phyloP scores from a whole-genome alignment of 805 yeast species.

The Lachancea quebecensis region DNA sequence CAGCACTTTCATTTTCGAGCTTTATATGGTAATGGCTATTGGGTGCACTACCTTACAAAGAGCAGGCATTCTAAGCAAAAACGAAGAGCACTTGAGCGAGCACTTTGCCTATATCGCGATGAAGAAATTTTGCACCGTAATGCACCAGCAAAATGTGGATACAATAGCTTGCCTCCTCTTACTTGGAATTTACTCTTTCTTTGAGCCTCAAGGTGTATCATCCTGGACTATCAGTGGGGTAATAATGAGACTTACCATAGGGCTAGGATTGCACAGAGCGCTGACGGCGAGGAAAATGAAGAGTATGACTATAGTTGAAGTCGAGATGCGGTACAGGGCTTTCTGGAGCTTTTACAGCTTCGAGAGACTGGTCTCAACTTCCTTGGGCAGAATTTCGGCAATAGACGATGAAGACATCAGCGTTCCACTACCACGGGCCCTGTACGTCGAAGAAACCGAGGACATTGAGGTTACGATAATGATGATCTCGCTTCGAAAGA shows the following conservation, averaged over 20 bases:
- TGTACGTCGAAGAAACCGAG: conserved; percentile 37
- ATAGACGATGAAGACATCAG: conserved; percentile 46
- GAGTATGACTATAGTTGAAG: conserved; percentile 29
- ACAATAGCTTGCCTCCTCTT: conserved; percentile 38
- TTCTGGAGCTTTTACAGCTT: conserved; percentile 46
- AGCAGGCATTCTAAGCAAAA: conserved; percentile 33
- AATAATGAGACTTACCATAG: conserved; percentile 38
- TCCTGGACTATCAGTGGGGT: conserved; percentile 49
- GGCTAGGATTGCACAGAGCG: conserved; percentile 41
- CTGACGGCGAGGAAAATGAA: conserved; percentile 26
- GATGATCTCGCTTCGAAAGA: conserved; percentile 38
- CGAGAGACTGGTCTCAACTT: conserved; percentile 42
- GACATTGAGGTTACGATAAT: conserved; percentile 36
- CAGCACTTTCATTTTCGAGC: conserved; percentile 35
- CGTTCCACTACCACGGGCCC: conserved; percentile 35
- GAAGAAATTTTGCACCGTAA: conserved; percentile 33
- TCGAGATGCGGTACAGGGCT: conserved; percentile 39
- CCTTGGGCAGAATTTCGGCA: conserved; percentile 44
- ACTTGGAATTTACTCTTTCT: conserved; percentile 44
- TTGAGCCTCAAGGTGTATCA: conserved; percentile 42
- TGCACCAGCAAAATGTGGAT: conserved; percentile 35
- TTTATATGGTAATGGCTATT: conserved; percentile 47
- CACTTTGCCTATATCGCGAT: conserved; percentile 38
- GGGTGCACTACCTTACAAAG: conserved; percentile 46
- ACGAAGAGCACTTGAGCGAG: conserved; percentile 35